Percentiles rank a stretch among this genome's conserved stretches.
Evolutionary conservation across 2,329 filamentous ascomycete species (phyloP).

Genomic region (Venturia carpophila): DNA sequence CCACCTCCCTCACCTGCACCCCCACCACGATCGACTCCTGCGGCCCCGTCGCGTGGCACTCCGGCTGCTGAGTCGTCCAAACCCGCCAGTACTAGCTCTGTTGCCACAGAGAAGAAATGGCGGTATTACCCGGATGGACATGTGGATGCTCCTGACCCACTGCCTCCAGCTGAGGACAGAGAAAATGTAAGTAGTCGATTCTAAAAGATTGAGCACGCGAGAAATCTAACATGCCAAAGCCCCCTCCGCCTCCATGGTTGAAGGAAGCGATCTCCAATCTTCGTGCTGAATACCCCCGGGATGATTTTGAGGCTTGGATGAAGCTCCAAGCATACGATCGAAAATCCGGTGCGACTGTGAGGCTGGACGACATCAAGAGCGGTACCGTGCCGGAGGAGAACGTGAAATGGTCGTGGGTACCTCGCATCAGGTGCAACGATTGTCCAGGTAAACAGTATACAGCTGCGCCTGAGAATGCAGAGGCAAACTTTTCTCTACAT

Average conservation of each 20-base stretch:
- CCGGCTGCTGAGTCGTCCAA: slow-evolving; percentile 16
- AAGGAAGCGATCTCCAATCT: slow-evolving; percentile 63
- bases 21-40: slow-evolving; percentile 29
- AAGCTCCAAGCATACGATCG: slow-evolving; percentile 72
- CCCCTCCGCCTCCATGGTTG: slow-evolving; percentile 77
- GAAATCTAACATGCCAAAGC: slow-evolving; percentile 8
- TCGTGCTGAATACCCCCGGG: slow-evolving; percentile 62
- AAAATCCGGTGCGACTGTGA: slow-evolving; percentile 48
- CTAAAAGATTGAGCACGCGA: background rate
- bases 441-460: slow-evolving; percentile 94
- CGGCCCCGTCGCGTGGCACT: slow-evolving; percentile 22
- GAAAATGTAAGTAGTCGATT: slow-evolving; percentile 43
- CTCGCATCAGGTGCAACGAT: slow-evolving; percentile 83
- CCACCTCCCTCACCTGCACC: slow-evolving; percentile 41
- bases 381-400: slow-evolving; percentile 47
- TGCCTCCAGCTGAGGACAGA: slow-evolving; percentile 38
- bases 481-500: slow-evolving; percentile 89
- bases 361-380: slow-evolving; percentile 38
- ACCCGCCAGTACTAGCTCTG: slow-evolving; percentile 32
- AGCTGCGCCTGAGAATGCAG: slow-evolving; percentile 73
- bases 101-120: slow-evolving; percentile 27
- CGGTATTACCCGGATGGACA: slow-evolving; percentile 45
- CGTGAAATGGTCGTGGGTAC: slow-evolving; percentile 73
- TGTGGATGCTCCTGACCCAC: slow-evolving; percentile 57
- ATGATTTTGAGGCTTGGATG: slow-evolving; percentile 86